Base-by-base conservation (phyloP, 441 rosid genomes). In the Jatropha multifida region DNA sequence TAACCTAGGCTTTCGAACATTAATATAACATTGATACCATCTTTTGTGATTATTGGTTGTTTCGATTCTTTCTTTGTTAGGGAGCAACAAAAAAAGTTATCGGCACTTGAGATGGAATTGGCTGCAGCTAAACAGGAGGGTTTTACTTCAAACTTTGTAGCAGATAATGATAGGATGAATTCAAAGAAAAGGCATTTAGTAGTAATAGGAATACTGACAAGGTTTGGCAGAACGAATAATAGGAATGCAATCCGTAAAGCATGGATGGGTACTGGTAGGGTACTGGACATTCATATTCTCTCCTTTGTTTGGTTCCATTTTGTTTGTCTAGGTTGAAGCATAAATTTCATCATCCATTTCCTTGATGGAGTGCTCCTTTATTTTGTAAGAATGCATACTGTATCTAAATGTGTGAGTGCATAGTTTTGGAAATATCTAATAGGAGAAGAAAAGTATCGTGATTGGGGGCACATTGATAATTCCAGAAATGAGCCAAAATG, bases 261-360 rank as follows among this genome's bases (percentile, higher is more conserved):
- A 46, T 93, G 99, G 99, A 92, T 93, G 97, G 97, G 95, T 80
- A 88, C 86, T 23, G 99, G 99, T 95, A 88, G 8, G 72, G 69
- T 67, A 46, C 78, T 54, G 1, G 40, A 40, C 14, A 11, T 72
- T 42, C 65, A 59, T 58, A 60, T 70, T 44, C 4, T 54, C 4
- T 18, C 54, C 64, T 51, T 60, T 13, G 38, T 6, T 13, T 46
- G 12, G 18, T 37, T 65, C 37, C 11, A 3, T 49, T 59, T 26
- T 55, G 4, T 56, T 71, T 54, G 42, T 32, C 65, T 52, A 49
- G 20, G 68, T 67, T 65, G 48, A 18, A n/a, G 40, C 37, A 40
- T 4, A 32, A n/a, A 64, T 44, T 7, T 26, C 61, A 42, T 27
- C 20, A 20, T 14, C 46, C 23, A 10, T 8, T 61, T 76, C 38